Conservation (phyloP, 116 monocot species). For the Phalaenopsis hybrid region DNA sequence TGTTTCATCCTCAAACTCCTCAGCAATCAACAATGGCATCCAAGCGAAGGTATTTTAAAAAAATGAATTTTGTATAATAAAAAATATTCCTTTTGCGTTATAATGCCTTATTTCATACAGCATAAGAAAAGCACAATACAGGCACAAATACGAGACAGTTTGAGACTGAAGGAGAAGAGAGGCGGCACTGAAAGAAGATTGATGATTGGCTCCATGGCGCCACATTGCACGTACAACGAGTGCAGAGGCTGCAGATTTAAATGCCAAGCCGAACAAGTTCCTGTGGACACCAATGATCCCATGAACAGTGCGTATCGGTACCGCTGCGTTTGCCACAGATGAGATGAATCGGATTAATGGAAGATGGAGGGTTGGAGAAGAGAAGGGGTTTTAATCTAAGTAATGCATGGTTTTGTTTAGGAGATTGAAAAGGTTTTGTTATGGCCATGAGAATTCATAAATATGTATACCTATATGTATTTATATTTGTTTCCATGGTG, state of each 20-base stretch:
- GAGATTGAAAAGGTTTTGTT: too few species aligned
- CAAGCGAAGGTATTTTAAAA: neutral
- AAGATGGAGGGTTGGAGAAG: too few species aligned
- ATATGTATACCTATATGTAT: too few species aligned
- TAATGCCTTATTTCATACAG: neutral
- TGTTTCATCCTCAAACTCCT: neutral
- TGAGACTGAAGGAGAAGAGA: slow-evolving; percentile 9
- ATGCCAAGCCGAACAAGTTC: slow-evolving; percentile 78
- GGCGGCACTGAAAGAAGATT: slow-evolving; percentile 26
- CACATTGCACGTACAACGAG: slow-evolving; percentile 74
- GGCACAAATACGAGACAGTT: neutral
- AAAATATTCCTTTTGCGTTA: neutral
- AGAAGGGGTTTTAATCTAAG: too few species aligned
- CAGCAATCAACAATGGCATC: neutral
- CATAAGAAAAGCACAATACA: neutral
- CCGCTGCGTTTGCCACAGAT: slow-evolving; percentile 71
- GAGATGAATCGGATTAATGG: slow-evolving; percentile 13
- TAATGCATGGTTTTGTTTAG: too few species aligned
- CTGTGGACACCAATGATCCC: slow-evolving; percentile 72
- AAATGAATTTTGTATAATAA: too few species aligned
- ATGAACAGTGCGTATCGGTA: slow-evolving; percentile 82
- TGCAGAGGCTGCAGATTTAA: slow-evolving; percentile 83
- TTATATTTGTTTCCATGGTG: too few species aligned
- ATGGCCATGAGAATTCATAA: too few species aligned
- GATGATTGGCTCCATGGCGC: slow-evolving; percentile 82